Conservation (phyloP, 2,329 filamentous ascomycete genomes). For the Nemania sp. region DNA sequence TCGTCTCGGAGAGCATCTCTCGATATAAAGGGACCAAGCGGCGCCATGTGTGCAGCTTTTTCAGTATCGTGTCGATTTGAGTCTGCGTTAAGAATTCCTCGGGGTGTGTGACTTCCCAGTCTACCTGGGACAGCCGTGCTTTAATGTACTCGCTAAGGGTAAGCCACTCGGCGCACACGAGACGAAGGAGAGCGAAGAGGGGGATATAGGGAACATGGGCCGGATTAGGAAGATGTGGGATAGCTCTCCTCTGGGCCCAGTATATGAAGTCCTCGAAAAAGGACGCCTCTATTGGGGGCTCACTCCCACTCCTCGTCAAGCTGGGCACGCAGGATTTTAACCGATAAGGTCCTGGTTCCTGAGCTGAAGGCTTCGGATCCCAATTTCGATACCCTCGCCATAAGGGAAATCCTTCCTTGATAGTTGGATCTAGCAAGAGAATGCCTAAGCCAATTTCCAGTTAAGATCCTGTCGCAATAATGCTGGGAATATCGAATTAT, state of each 20-base stretch:
- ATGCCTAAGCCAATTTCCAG: conserved; percentile 10
- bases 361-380: conserved; percentile 19
- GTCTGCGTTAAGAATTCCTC: conserved; percentile 30
- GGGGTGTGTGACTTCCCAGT: conserved; percentile 37
- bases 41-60: conserved; percentile 37
- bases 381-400: conserved; percentile 37
- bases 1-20: conserved; percentile 36
- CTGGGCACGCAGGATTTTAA: too few relatives aligned
- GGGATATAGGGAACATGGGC: conserved; percentile 19
- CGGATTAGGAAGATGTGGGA: background rate
- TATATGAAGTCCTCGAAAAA: conserved; percentile 37
- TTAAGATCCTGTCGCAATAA: background rate
- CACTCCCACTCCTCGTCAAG: too few relatives aligned
- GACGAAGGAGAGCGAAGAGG: conserved; percentile 33
- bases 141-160: conserved; percentile 39
- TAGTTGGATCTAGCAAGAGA: conserved; percentile 25
- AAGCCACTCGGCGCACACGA: conserved; percentile 36
- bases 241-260: conserved; percentile 31
- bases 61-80: conserved; percentile 29
- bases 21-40: conserved; percentile 36
- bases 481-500: too few relatives aligned
- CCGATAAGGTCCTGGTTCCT: conserved; percentile 3
- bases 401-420: conserved; percentile 27
- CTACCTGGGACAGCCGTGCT: conserved; percentile 35
- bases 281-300: background rate